These are phyloP conservation scores for Camellia lanceoleosa DNA, from an alignment of 148 eudicot species.

Conservation along the genomic window DNA sequence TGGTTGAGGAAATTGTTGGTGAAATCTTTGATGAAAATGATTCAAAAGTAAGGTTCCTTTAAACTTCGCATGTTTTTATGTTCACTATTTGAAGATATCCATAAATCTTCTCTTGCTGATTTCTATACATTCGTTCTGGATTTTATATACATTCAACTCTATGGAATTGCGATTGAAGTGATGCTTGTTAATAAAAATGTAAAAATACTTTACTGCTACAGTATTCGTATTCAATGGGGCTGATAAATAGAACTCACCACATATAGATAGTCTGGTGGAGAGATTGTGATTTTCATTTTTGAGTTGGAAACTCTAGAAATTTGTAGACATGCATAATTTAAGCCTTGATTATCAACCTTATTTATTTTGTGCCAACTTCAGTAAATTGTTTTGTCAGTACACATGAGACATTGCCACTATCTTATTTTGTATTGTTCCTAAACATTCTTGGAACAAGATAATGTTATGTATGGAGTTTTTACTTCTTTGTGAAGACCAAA, in stretches of 20 bases:
- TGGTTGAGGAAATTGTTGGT: slow-evolving; percentile 98
- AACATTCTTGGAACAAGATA: background rate
- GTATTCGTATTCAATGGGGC: background rate
- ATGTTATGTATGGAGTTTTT: background rate
- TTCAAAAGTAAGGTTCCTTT: slow-evolving; percentile 57
- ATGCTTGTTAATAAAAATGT: background rate
- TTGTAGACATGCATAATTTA: background rate
- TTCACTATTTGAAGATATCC: background rate
- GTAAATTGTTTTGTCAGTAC: background rate
- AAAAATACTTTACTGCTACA: background rate
- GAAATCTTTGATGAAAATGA: slow-evolving; percentile 98
- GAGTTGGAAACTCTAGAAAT: background rate
- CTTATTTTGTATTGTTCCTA: background rate
- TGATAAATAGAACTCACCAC: background rate
- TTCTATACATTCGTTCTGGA: too few relatives aligned
- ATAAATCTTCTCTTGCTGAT: background rate
- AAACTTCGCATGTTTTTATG: background rate
- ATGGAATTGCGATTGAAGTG: background rate
- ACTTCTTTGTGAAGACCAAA: background rate
- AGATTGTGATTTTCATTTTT: background rate
- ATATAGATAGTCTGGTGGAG: background rate
- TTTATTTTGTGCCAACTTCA: background rate
- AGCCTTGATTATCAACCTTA: background rate
- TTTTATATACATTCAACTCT: background rate
- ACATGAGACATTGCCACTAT: background rate